Evolutionary conservation across 352 stramenopile species (phyloP).

Genomic region (Pythium brachiatum): DNA sequence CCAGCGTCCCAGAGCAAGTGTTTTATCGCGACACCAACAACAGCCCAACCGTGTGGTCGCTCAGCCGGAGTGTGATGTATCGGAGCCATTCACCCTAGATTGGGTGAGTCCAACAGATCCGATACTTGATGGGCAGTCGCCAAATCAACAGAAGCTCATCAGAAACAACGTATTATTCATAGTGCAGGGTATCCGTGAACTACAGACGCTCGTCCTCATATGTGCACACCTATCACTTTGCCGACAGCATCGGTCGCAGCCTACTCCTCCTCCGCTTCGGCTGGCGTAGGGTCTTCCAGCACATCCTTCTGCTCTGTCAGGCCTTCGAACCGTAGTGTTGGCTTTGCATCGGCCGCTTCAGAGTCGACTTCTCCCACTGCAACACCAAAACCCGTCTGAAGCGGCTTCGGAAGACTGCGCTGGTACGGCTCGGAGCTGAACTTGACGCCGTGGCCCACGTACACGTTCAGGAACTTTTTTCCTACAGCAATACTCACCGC

Average conservation of each 20-base stretch:
- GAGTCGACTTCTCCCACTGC: conserved; percentile 30
- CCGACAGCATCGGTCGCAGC: not conserved
- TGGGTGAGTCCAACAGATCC: not conserved
- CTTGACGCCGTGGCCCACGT: conserved; percentile 86
- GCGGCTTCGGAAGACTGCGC: conserved; percentile 41
- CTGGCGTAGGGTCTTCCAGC: conserved; percentile 73
- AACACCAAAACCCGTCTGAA: conserved; percentile 54
- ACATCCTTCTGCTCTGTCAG: conserved; percentile 71
- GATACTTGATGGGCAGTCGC: not conserved
- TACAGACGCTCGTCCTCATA: not conserved
- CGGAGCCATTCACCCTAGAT: not conserved
- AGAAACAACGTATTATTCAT: not conserved
- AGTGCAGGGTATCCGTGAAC: not conserved
- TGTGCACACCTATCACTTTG: not conserved
- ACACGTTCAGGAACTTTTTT: conserved; percentile 89
- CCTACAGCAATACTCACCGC: conserved; percentile 82
- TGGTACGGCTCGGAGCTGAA: conserved; percentile 61
- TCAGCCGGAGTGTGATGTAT: conserved; percentile 1
- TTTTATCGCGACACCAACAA: not conserved
- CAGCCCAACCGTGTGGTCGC: not conserved
- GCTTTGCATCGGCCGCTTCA: conserved; percentile 35
- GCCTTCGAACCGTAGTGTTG: conserved; percentile 49
- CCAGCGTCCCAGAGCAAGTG: not conserved
- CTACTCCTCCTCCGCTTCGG: conserved; percentile 46
- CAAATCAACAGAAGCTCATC: not conserved